These are phyloP conservation scores for Eucalyptus decipiens DNA, from an alignment of 345 rosid species.

Conservation along the genomic window DNA sequence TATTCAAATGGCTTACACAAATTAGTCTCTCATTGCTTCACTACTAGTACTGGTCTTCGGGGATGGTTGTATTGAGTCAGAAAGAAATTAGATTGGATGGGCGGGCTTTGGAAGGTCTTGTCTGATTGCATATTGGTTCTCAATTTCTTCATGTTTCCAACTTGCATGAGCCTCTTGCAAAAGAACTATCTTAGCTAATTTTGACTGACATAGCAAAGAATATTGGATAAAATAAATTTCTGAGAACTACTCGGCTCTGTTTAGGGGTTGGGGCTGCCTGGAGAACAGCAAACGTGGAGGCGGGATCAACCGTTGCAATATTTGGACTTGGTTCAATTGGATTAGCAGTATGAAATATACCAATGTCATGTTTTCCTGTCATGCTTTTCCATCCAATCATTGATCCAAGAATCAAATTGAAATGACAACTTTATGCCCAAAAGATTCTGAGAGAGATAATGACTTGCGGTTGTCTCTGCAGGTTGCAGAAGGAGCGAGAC, in stretches of 20 bases:
- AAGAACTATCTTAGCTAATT: too few species aligned
- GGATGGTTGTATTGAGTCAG: not conserved
- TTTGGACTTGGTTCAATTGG: constrained; percentile 89
- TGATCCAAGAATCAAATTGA: not conserved
- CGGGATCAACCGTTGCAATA: constrained; percentile 79
- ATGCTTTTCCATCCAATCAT: not conserved
- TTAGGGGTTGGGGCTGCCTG: constrained; percentile 86
- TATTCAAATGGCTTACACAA: too few species aligned
- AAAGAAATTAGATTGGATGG: not conserved
- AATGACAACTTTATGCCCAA: not conserved
- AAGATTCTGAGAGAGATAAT: not conserved
- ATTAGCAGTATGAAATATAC: constrained; percentile 46
- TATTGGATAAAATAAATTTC: not conserved
- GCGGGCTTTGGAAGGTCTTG: too few species aligned
- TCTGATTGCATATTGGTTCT: too few species aligned
- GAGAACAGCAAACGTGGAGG: constrained; percentile 70
- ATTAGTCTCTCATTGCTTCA: too few species aligned
- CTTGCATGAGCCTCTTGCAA: too few species aligned
- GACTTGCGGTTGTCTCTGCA: not conserved
- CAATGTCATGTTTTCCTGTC: not conserved
- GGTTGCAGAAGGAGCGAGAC: constrained; percentile 87
- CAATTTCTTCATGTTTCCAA: too few species aligned
- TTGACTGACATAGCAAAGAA: too few species aligned
- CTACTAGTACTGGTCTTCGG: too few species aligned
- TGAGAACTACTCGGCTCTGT: not conserved